These are phyloP conservation scores for Gossypium bickii DNA, from an alignment of 345 rosid genomes.

Conservation along the genomic window DNA sequence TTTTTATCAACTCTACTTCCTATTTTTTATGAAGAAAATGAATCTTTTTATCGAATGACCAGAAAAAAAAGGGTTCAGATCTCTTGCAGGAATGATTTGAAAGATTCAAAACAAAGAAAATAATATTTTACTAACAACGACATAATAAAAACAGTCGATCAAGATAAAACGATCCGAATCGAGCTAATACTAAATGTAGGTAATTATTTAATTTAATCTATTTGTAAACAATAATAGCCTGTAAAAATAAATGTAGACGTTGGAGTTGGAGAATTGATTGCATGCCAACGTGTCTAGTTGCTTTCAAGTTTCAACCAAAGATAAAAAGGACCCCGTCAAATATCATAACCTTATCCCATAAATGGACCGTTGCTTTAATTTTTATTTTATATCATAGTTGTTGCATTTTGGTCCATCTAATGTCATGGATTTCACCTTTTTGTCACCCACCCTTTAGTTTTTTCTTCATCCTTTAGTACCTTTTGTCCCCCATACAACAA, in stretches of 20 bases:
- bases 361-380: slow-evolving; percentile 6
- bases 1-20: too few relatives aligned
- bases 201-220: too few relatives aligned
- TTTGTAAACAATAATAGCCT: neutral
- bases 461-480: too few relatives aligned
- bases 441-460: too few relatives aligned
- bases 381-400: neutral
- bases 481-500: slow-evolving; percentile 39
- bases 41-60: too few relatives aligned
- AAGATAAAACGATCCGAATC: too few relatives aligned
- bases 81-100: too few relatives aligned
- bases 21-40: too few relatives aligned
- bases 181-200: too few relatives aligned
- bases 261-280: slow-evolving; percentile 7
- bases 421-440: neutral
- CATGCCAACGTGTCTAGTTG: neutral
- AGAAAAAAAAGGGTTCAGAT: fast-evolving
- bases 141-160: too few relatives aligned
- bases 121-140: too few relatives aligned
- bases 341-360: neutral
- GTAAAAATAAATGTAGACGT: slow-evolving; percentile 5
- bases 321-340: neutral
- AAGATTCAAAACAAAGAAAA: too few relatives aligned
- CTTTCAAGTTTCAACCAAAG: neutral
- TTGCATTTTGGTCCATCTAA: slow-evolving; percentile 2